Percentiles rank a stretch among this genome's conserved stretches.
Conservation (phyloP, 225 moss, liverwort and hornwort species). For the Sphagnum contortum region DNA sequence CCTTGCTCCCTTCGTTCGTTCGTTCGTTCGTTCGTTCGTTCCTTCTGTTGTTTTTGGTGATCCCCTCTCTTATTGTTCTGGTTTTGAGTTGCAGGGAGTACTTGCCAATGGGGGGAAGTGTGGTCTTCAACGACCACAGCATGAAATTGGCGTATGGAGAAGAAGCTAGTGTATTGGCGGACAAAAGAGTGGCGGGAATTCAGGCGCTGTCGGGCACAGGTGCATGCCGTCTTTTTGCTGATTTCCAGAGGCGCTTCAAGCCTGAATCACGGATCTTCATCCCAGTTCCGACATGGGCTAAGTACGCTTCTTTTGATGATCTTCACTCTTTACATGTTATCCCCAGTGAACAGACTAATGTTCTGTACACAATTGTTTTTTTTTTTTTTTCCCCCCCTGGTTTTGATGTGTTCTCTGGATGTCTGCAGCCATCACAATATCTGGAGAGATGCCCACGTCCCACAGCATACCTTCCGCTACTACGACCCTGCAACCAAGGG, state of each 20-base stretch:
- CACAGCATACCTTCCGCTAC: constrained; percentile 45
- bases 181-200: constrained; percentile 48
- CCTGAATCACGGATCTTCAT: constrained; percentile 41
- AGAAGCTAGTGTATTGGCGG: constrained; percentile 27
- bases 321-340: no score
- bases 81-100: constrained; percentile 32
- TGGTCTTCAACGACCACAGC: constrained; percentile 42
- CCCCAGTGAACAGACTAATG: no score
- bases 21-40: no score
- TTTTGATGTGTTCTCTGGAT: background rate
- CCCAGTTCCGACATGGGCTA: constrained; percentile 59
- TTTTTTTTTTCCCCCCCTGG: no score
- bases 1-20: no score
- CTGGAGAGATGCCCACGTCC: constrained; percentile 55
- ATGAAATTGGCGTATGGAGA: constrained; percentile 55
- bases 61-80: background rate
- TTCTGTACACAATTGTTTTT: no score
- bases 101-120: constrained; percentile 54
- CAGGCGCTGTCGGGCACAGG: constrained; percentile 60
- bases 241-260: constrained; percentile 47
- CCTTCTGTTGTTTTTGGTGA: background rate
- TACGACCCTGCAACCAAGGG: constrained; percentile 50
- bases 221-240: constrained; percentile 57
- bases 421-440: constrained; percentile 54
- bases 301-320: constrained; percentile 11